Conservation (phyloP, 208 protist species). For the Tritrichomonas foetus region DNA sequence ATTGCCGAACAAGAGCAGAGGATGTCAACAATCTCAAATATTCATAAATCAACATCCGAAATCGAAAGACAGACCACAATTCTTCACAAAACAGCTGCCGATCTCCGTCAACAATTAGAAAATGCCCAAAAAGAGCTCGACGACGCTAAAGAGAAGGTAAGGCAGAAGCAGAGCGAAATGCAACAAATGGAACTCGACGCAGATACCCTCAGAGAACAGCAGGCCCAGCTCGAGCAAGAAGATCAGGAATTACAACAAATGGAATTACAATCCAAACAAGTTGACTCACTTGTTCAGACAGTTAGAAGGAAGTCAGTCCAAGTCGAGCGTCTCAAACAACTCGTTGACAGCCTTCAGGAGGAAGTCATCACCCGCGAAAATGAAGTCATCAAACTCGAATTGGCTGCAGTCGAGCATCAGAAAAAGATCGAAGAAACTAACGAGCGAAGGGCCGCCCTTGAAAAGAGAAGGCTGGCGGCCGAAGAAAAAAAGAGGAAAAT, state of each 20-base stretch:
- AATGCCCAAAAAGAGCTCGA: constrained; percentile 6
- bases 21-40: background rate
- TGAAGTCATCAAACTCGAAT: constrained; percentile 6
- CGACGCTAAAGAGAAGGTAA: background rate
- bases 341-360: background rate
- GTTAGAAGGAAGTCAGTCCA: background rate
- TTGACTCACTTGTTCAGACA: background rate
- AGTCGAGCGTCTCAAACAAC: background rate
- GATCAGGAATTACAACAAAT: background rate
- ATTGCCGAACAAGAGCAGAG: background rate
- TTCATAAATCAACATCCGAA: constrained; percentile 28
- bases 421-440: constrained; percentile 38
- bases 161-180: background rate
- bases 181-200: background rate
- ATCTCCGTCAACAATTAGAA: background rate
- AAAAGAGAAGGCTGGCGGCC: background rate
- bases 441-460: background rate
- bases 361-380: background rate
- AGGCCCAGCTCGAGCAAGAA: background rate
- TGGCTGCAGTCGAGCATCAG: background rate
- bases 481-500: constrained; percentile 8
- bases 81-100: background rate
- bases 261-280: background rate
- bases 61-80: background rate
- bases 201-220: background rate